A percentile compares a stretch with the other conserved stretches of the same genome.
These are phyloP conservation scores for Monotropa hypopitys DNA, from an alignment of 179 eudicot species.

Conservation along the genomic window DNA sequence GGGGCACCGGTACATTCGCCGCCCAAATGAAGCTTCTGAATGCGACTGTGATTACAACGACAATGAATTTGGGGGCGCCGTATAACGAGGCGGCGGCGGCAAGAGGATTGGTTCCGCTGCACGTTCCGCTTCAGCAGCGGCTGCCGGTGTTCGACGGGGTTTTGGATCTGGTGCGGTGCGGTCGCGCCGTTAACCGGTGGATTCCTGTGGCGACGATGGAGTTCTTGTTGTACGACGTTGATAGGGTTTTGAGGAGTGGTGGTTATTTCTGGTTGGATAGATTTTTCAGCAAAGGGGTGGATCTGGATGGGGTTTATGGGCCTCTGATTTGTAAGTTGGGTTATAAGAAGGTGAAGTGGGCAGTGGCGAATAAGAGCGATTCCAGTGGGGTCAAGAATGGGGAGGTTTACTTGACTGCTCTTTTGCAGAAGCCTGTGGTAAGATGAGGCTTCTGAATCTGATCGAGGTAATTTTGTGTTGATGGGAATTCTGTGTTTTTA, in stretches of 20 bases:
- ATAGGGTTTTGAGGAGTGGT: constrained; percentile 82
- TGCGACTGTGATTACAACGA: constrained; percentile 59
- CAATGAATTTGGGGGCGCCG: constrained; percentile 72
- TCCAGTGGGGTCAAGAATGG: constrained; percentile 62
- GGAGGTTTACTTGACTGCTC: constrained; percentile 77
- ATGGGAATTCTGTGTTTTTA: background rate
- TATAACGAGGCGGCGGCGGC: constrained; percentile 57
- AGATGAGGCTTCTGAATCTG: constrained; percentile 12
- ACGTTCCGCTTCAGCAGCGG: constrained; percentile 79
- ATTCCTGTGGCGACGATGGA: constrained; percentile 60
- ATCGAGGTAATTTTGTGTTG: constrained; percentile 17
- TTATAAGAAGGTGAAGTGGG: constrained; percentile 87
- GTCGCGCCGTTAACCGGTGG: constrained; percentile 78
- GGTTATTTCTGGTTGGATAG: constrained; percentile 76
- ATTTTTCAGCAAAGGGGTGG: constrained; percentile 58
- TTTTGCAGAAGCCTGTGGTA: constrained; percentile 65
- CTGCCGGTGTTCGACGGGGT: constrained; percentile 76
- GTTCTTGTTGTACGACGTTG: constrained; percentile 70
- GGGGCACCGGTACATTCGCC: constrained; percentile 71
- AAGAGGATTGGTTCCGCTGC: constrained; percentile 62
- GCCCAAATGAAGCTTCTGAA: constrained; percentile 56
- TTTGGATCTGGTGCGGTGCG: constrained; percentile 68
- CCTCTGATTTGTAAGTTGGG: constrained; percentile 67
- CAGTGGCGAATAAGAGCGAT: constrained; percentile 62
- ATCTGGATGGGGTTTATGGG: constrained; percentile 64